These are phyloP conservation scores for Trichomonascus vanleenenianus DNA, from an alignment of 805 yeast species.

Conservation along the genomic window DNA sequence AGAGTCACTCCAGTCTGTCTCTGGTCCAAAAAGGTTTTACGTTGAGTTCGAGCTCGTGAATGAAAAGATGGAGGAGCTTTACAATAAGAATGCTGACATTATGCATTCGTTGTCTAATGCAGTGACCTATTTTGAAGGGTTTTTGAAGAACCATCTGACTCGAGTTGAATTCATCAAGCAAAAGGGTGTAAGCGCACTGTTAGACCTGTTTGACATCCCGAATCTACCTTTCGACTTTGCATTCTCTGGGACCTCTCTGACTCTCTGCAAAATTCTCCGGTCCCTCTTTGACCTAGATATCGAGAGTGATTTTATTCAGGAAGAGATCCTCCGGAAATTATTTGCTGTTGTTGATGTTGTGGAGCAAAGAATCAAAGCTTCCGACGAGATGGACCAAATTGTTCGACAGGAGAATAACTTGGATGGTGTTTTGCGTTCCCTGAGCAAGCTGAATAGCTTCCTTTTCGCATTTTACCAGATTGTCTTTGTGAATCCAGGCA, in stretches of 20 bases:
- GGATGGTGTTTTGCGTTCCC: slow-evolving; percentile 8
- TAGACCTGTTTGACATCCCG: slow-evolving; percentile 18
- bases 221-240: slow-evolving; percentile 28
- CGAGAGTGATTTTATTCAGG: slow-evolving; percentile 15
- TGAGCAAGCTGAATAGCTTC: slow-evolving; percentile 10
- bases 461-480: slow-evolving; percentile 17
- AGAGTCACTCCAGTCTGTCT: slow-evolving; percentile 26
- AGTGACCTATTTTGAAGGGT: slow-evolving; percentile 23
- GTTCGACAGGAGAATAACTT: slow-evolving; percentile 3
- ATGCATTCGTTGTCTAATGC: slow-evolving; percentile 12
- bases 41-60: slow-evolving; percentile 12
- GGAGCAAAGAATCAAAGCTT: neutral
- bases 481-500: slow-evolving; percentile 19
- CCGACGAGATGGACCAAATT: neutral
- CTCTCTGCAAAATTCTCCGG: slow-evolving; percentile 15
- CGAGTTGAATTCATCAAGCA: slow-evolving; percentile 23
- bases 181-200: slow-evolving; percentile 18
- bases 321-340: slow-evolving; percentile 7
- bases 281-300: slow-evolving; percentile 20
- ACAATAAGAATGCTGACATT: slow-evolving; percentile 3
- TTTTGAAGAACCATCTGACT: slow-evolving; percentile 24
- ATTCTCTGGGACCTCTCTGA: slow-evolving; percentile 17
- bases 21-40: slow-evolving; percentile 7
- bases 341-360: slow-evolving; percentile 4
- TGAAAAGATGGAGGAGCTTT: neutral